These are phyloP conservation scores for Farysia itapuensis DNA, from an alignment of 1,284 basidiomycete genomes.

Conservation along the genomic window DNA sequence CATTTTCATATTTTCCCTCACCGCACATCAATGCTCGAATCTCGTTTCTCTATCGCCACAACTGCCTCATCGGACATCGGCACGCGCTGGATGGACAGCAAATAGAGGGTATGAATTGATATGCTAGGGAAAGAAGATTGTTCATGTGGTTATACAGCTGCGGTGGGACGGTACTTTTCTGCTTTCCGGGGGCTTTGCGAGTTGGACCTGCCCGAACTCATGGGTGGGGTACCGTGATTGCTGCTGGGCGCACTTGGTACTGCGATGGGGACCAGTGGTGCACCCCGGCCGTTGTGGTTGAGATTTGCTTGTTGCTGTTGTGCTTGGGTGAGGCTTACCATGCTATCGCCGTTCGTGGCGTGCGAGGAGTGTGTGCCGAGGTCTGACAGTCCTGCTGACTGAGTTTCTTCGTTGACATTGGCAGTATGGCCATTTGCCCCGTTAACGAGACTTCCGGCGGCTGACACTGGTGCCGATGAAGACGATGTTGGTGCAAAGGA, in stretches of 20 bases:
- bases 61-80: no score
- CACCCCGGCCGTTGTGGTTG: constrained; percentile 31
- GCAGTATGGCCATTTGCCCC: background rate
- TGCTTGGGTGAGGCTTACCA: background rate
- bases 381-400: no score
- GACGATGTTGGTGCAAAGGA: constrained; percentile 10
- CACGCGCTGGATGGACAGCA: no score
- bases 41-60: no score
- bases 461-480: background rate
- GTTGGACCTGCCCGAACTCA: background rate
- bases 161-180: constrained; percentile 5
- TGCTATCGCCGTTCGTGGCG: background rate
- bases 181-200: background rate
- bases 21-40: no score
- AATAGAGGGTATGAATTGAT: no score
- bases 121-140: background rate
- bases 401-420: background rate
- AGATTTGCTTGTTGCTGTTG: constrained; percentile 33
- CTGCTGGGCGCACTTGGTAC: no score
- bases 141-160: constrained; percentile 1
- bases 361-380: background rate
- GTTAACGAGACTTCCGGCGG: background rate
- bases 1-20: no score
- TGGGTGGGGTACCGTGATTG: background rate
- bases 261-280: constrained; percentile 25